These are phyloP conservation scores for Boletus pseudo-olivaceus DNA, from an alignment of 768 basidiomycete species.

Conservation along the genomic window DNA sequence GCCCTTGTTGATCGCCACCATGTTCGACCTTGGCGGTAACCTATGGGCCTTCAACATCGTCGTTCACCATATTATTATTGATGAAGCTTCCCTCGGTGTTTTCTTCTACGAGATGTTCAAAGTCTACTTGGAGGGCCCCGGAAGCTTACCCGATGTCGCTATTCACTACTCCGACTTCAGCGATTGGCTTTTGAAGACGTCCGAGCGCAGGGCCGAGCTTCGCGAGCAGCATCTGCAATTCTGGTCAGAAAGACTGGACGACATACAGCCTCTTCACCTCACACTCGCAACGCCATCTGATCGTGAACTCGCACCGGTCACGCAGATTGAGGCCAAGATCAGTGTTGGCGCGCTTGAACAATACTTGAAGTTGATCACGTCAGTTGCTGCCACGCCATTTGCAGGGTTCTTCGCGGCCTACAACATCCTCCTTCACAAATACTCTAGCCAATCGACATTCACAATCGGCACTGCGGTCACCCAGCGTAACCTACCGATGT, in stretches of 20 bases:
- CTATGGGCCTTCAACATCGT: conserved; percentile 29
- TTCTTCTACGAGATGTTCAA: conserved; percentile 32
- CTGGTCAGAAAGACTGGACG: conserved; percentile 20
- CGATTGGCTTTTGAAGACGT: conserved; percentile 27
- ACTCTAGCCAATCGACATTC: conserved; percentile 29
- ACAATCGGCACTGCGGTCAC: conserved; percentile 31
- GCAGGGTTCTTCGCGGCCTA: conserved; percentile 32
- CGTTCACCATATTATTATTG: conserved; percentile 32
- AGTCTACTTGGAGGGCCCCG: conserved; percentile 26
- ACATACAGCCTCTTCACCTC: conserved; percentile 16
- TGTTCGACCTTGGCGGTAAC: conserved; percentile 22
- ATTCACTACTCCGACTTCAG: conserved; percentile 22
- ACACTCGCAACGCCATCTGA: conserved; percentile 27
- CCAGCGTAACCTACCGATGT: conserved; percentile 28
- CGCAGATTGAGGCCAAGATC: conserved; percentile 26
- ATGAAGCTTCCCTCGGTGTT: conserved; percentile 28
- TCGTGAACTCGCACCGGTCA: conserved; percentile 26
- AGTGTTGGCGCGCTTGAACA: conserved; percentile 15
- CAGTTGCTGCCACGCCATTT: conserved; percentile 21
- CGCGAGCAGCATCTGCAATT: conserved; percentile 24
- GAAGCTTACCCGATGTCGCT: conserved; percentile 22
- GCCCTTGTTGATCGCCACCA: conserved; percentile 23
- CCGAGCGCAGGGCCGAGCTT: conserved; percentile 26
- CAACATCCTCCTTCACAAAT: conserved; percentile 33
- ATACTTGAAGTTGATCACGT: conserved; percentile 19